phyloP scores from a whole-genome alignment of 345 rosid genomes.

The Camelina laxa region DNA sequence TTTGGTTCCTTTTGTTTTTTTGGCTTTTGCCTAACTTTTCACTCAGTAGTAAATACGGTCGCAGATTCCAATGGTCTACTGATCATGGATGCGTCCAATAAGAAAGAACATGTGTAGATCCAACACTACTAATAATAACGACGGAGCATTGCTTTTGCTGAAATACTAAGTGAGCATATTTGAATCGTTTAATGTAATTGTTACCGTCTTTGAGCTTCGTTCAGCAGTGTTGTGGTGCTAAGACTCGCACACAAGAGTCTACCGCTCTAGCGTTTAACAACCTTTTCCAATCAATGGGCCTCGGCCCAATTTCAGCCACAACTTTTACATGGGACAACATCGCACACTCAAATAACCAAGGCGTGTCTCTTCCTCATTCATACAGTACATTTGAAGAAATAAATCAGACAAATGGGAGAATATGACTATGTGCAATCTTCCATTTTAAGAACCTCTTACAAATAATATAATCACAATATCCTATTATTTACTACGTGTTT shows the following conservation, averaged over 20 bases:
- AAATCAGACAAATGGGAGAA: neutral
- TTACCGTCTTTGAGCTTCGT: neutral
- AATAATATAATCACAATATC: neutral
- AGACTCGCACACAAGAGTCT: neutral
- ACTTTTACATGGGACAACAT: neutral
- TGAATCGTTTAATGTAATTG: neutral
- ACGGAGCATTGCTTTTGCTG: slow-evolving; percentile 25
- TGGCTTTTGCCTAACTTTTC: slow-evolving; percentile 4
- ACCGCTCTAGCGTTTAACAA: neutral
- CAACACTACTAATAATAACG: slow-evolving; percentile 14
- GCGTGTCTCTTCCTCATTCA: slow-evolving; percentile 31
- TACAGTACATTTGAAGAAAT: neutral
- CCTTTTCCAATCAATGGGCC: neutral
- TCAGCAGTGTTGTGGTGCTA: neutral
- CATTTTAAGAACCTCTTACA: neutral
- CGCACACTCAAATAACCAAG: neutral
- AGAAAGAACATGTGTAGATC: slow-evolving; percentile 37
- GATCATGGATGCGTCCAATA: neutral
- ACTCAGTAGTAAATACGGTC: slow-evolving; percentile 12
- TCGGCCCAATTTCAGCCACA: neutral
- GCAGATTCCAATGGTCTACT: slow-evolving; percentile 5
- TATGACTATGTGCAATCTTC: neutral
- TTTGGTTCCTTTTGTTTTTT: neutral
- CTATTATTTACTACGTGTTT: neutral
- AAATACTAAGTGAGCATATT: neutral